Evolutionary conservation across 1,284 basidiomycete species (phyloP), one percentile per base, ranked within the genome.

Genomic region (Malassezia furfur): DNA sequence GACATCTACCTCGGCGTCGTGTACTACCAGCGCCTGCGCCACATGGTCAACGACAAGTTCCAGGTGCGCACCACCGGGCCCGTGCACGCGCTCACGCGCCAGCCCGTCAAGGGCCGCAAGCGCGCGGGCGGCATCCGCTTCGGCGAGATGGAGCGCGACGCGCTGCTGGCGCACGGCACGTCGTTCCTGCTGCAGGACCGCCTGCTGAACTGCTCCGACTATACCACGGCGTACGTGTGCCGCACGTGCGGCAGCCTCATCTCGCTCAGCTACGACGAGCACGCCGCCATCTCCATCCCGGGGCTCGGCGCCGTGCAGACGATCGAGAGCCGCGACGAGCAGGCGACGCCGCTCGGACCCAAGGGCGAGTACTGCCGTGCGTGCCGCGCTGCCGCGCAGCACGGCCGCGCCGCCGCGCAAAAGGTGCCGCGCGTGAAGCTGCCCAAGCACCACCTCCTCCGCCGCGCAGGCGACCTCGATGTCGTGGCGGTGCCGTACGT

Each of bases 11-110:
- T 98, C 60, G 94, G 94, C 21, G 85, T 96, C 43, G 93, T 98
- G 49, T 96, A 96, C 79, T 99, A 99, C 78, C 94, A 99, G 76
- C 86, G 94, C 59, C 80, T 99, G 59, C 84, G 94, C 66, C 94
- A 98, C 82, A 98, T 98, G 94, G 94, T 99, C 52, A 82, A 96
- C 68, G 94, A 99, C 81, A 98, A 99, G 78, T 98, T 93, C 82
- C 94, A 99, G 79, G 91, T 96, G 35, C 85, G 94, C 67, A 96
- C 94, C 28, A 96, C 91, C 25, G 94, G 94, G 4, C 91, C 91
- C 10, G 89, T 98, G 36, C 93, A 98, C 77, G 85, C 87, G 25
- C 79, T 96, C 43, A 99, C 94, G 5, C 83, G 91, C 63, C 94
- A 98, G 76, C 94, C 94, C 45, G 88, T 99, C 72, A 96, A 94